Evolutionary conservation across 805 yeast species (phyloP), one percentile per base, ranked within the genome.

Genomic region (Barnettozyma populi): DNA sequence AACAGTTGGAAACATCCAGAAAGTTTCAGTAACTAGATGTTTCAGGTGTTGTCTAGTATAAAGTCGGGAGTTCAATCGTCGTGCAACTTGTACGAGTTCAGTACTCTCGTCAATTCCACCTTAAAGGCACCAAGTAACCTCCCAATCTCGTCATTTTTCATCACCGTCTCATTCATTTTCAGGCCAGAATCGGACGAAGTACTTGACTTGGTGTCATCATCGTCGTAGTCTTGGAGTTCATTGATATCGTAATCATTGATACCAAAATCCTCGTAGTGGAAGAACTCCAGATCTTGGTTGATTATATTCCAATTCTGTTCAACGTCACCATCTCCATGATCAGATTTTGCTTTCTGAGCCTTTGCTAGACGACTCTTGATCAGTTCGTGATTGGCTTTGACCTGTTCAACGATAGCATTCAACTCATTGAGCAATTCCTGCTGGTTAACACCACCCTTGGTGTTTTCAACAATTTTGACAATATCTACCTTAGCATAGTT

Each of bases 161-260:
- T 18, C 8, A 35, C 2, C 37, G 5, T 35, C 11, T 35, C 37
- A 18, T 35, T 11, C 3, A 8, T 3, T 49, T 68, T 86, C 48
- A 70, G 87, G 60, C 40, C 40, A 37, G 29, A 37, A 20, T 41
- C 51, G 16, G 47, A 44, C 5, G 7, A 29, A 11, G 35, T 37
- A 34, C 7, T 32, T 32, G 14, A 13, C 43, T 29, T 44, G 23
- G 50, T 53, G 14, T 43, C 51, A 21, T 48, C 46, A 7, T 51
- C 56, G 16, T 20, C 43, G 27, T 48, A 54, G 16, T 62, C 47
- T 41, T 67, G 68, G 20, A 72, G 53, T 48, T 74, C 78, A 19
- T 69, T 70, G n/a, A 73, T 53, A 51, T 78, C 82, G 41, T 72
- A 70, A 25, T 74, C 79, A 18, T 71, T 68, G 13, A 77, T 52